Evolutionary conservation across 768 basidiomycete species (phyloP).

Genomic region (Suillus lakei): DNA sequence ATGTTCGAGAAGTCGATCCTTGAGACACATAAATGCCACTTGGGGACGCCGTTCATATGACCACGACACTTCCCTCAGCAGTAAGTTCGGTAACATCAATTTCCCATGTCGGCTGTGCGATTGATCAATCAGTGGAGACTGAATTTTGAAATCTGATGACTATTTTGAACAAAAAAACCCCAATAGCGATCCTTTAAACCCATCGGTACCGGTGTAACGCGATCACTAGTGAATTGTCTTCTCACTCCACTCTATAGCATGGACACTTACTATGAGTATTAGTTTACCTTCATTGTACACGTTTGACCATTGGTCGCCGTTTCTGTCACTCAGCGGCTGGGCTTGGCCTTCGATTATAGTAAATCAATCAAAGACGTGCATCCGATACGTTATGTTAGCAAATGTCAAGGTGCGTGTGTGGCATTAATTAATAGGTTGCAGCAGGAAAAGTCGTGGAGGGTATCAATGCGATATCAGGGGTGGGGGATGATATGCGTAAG

Average conservation of each 20-base stretch:
- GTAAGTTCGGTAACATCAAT: neutral
- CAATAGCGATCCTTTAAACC: neutral
- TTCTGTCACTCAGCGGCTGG: neutral
- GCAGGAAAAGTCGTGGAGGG: slow-evolving; percentile 6
- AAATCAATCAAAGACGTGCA: neutral
- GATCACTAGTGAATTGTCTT: neutral
- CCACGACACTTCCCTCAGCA: neutral
- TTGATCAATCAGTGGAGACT: neutral
- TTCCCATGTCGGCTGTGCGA: neutral
- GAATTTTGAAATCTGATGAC: neutral
- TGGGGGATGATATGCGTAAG: slow-evolving; percentile 6
- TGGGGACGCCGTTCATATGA: neutral
- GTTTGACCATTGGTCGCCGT: neutral
- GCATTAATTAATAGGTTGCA: slow-evolving; percentile 11
- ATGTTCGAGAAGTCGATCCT: neutral
- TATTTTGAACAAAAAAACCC: neutral
- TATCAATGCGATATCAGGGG: slow-evolving; percentile 10
- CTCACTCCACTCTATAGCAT: neutral
- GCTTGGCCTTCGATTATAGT: neutral
- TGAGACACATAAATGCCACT: neutral
- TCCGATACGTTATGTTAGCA: slow-evolving; percentile 5
- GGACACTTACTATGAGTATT: neutral
- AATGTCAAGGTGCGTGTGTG: slow-evolving; percentile 10
- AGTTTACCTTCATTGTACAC: neutral
- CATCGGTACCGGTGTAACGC: neutral